Conservation (phyloP, 108 stramenopile genomes). For the Nitzschia palea region DNA sequence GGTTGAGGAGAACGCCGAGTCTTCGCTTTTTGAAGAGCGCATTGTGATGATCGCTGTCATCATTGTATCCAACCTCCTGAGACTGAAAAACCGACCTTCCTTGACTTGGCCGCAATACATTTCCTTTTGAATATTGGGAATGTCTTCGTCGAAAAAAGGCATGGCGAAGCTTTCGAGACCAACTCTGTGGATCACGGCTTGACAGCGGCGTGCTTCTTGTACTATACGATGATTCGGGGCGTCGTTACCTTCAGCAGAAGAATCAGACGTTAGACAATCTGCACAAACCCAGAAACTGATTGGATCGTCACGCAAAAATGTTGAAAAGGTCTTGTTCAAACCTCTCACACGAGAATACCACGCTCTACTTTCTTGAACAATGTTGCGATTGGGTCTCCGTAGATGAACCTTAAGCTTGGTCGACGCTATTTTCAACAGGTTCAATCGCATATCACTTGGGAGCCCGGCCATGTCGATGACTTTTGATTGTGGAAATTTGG, state of each 20-base stretch:
- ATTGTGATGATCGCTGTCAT: constrained; percentile 34
- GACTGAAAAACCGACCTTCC: constrained; percentile 17
- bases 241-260: neutral
- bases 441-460: neutral
- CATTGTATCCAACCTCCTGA: constrained; percentile 47
- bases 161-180: constrained; percentile 38
- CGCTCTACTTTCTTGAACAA: constrained; percentile 11
- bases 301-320: neutral
- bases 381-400: constrained; percentile 17
- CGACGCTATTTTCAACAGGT: constrained; percentile 1
- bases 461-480: constrained; percentile 7
- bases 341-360: constrained; percentile 12
- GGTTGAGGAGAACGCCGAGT: neutral
- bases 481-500: neutral
- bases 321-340: constrained; percentile 5
- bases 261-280: constrained; percentile 1
- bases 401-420: constrained; percentile 21
- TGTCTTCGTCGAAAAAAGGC: constrained; percentile 26
- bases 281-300: constrained; percentile 15
- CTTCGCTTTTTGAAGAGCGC: neutral
- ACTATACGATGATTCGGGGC: neutral
- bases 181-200: constrained; percentile 44
- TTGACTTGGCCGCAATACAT: neutral
- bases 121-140: neutral
- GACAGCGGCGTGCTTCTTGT: constrained; percentile 36